Base-by-base conservation (phyloP, 106 monocot species). In the Platanthera guangdongensis region DNA sequence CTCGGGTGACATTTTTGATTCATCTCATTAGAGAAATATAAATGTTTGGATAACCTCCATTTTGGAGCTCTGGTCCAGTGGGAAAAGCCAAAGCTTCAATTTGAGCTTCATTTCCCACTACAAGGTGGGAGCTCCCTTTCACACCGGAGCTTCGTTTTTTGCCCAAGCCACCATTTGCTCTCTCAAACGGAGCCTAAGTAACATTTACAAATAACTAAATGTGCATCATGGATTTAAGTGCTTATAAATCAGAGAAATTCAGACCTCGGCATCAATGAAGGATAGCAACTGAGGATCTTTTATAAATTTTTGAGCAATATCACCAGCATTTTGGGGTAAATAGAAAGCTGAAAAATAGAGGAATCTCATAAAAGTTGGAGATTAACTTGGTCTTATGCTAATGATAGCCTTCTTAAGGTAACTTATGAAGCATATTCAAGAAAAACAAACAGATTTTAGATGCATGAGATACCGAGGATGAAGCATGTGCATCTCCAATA, bases 181-280 rank as follows among this genome's bases (percentile, higher is more conserved):
- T 39, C 39, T 39, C 39, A 39, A 39, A 18, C 2, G n/a, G 7
- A 60, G 16, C 6, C n/a, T 16, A 18, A 60, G 60, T 60, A 5
- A 8, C 30, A 30, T 68, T 25, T 32, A 68, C 15, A 21, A 68
- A 68, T 15, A 50, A 49, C 4, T 0, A 48, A 48, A 49, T 49
- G n/a, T 18, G 19, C 16, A 76, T 28, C 14, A 49, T 77, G 67
- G 13, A 51, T 18, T 30, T n/a, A 47, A 28, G 39, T 12, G 52
- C 9, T 77, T 54, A 55, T 75, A 30, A 69, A n/a, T 47, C 13
- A 4, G 68, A 65, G 46, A 72, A 28, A 39, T 71, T 73, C 83
- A 80, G 71, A 96, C 97, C 97, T 97, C 97, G 76, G 97, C 91
- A 86, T 97, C 97, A 59, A 97, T 94, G 83, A 97, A 97, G 68